phyloP scores from a whole-genome alignment of 805 yeast species.

The Candida taoyuanica region DNA sequence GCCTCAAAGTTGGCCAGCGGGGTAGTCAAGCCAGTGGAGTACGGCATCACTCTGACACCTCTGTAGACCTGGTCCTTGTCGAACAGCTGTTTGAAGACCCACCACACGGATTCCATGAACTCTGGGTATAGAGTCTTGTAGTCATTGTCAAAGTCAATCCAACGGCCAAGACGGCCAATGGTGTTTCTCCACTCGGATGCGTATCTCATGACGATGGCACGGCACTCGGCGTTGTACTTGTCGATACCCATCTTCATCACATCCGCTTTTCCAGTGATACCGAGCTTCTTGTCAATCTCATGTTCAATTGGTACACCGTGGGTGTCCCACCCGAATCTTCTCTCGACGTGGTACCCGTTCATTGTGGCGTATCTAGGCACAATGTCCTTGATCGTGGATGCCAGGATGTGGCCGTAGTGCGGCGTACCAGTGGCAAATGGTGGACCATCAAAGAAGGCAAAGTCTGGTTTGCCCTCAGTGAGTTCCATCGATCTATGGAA shows the following conservation, averaged over 20 bases:
- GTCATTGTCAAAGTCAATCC: slow-evolving; percentile 99
- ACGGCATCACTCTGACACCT: slow-evolving; percentile 98
- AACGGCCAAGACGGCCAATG: slow-evolving; percentile 92
- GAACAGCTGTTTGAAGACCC: slow-evolving; percentile 90
- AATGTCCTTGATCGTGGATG: slow-evolving; percentile 95
- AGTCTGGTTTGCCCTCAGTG: slow-evolving; percentile 80
- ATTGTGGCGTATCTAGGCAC: slow-evolving; percentile 97
- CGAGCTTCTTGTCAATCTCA: slow-evolving; percentile 95
- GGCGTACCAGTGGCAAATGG: slow-evolving; percentile 99
- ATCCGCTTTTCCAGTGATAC: slow-evolving; percentile 89
- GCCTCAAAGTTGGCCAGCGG: slow-evolving; percentile 98
- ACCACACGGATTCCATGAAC: slow-evolving; percentile 98
- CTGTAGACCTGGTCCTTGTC: slow-evolving; percentile 87
- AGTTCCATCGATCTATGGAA: slow-evolving; percentile 81
- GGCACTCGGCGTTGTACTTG: slow-evolving; percentile 90
- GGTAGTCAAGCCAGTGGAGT: slow-evolving; percentile 95
- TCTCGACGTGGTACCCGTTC: slow-evolving; percentile 94
- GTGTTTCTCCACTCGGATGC: slow-evolving; percentile 93
- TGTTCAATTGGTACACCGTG: slow-evolving; percentile 99
- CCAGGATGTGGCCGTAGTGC: slow-evolving; percentile 95
- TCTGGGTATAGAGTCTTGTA: slow-evolving; percentile 93
- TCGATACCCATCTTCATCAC: slow-evolving; percentile 92
- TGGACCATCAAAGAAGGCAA: slow-evolving; percentile 97
- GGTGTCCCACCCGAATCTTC: slow-evolving; percentile 99
- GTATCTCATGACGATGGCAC: slow-evolving; percentile 95